Base-by-base conservation (phyloP, 139 green algal genomes). In the Volvox africanus region DNA sequence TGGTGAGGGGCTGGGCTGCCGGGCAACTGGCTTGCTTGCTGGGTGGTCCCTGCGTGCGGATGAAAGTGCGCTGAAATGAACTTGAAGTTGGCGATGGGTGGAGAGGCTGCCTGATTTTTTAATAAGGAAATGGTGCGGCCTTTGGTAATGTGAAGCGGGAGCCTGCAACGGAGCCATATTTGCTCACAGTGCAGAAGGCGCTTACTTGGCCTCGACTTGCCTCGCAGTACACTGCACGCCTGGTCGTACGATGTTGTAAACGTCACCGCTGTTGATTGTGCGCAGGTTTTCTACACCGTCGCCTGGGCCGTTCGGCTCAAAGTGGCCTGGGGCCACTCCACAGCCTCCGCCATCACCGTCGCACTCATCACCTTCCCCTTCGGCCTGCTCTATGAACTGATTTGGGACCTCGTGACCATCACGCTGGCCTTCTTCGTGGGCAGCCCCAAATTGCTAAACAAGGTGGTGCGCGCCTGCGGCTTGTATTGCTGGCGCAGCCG, bases 271-370 rank as follows among this genome's bases (percentile, higher is more conserved):
- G 44, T 55, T 55, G 9, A 55, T 55, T 55, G 44, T 9, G 44
- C 44, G 44, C 44, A 89, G 85, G 28, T 35, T 68, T 89, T 82
- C 68, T 82, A 82, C 44, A 61, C 28, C 37, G 14, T 82, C 37
- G n/a, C 21, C 69, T 89, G 85, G 85, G 37, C 3, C 75, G 76
- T 90, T 76, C 86, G 86, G 20, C 86, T 90, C 50, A 75, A 65
- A 32, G 75, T 90, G 73, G 86, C 86, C 9, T 90, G 86, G 86
- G 86, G 55, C 55, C 2, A 65, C 55, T 36, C 30, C 55, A 11
- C 28, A 1, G 24, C 22, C 9, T 5, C n/a, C 32, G 18, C 85
- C 16, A 33, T 35, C 20, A n/a, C 75, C 19, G 11, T 21, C 1
- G 86, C 20, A 1, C 22, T 65, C 9, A 32, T 90, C 21, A 67